These are phyloP conservation scores for Platanthera guangdongensis DNA, from an alignment of 106 monocot species.

Conservation along the genomic window DNA sequence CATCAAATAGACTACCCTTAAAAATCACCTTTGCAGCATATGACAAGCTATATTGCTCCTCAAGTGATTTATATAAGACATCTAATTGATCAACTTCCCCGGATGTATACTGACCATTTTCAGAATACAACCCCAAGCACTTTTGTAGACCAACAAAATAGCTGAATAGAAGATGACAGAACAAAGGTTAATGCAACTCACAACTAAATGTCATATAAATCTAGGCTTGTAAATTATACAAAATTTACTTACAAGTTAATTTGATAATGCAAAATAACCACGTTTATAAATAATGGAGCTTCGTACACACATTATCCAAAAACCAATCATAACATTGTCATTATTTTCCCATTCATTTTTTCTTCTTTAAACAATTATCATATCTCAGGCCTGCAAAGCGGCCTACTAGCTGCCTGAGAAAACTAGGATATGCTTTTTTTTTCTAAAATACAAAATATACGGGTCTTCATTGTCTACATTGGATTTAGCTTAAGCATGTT, in stretches of 20 bases:
- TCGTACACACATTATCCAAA: no score
- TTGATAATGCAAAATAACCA: no score
- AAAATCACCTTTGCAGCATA: slow-evolving; percentile 79
- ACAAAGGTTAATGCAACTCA: not conserved
- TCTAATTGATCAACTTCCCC: slow-evolving; percentile 55
- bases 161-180: slow-evolving; percentile 16
- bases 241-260: not conserved
- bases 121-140: slow-evolving; percentile 69
- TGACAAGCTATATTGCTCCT: slow-evolving; percentile 67
- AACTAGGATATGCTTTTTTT: no score
- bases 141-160: slow-evolving; percentile 83
- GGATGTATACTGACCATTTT: slow-evolving; percentile 56
- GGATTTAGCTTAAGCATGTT: no score
- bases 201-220: not conserved
- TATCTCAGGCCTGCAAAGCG: no score
- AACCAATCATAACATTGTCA: no score
- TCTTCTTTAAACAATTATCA: no score
- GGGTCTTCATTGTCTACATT: no score
- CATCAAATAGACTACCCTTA: not conserved
- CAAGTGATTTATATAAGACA: slow-evolving; percentile 72
- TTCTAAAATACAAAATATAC: no score
- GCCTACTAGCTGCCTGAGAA: no score
- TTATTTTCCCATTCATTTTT: no score
- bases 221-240: not conserved
- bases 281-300: no score